Base-by-base conservation (phyloP, 306 rosid species). In the Pyrus pyrifolia region DNA sequence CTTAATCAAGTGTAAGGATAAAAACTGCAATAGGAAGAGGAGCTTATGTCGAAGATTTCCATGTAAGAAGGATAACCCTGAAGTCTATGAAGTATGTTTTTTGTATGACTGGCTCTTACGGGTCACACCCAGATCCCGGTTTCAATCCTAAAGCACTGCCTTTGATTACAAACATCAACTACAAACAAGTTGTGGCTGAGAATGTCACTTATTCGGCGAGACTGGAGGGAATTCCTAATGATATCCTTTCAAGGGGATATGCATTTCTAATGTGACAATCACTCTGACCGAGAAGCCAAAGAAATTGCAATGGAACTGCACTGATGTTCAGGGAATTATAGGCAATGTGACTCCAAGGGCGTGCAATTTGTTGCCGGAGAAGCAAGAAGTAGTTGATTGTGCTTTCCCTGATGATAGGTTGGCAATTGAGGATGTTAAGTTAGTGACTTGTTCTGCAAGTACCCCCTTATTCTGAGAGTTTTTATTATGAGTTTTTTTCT, bases 81-180 rank as follows among this genome's bases (percentile, higher is more conserved):
- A 74, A 70, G 10, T 83, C 89, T 17, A 90, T 88, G 91, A 90
- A 88, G 44, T 92, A 86, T 60, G 96, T 85, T 10, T 88, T 90
- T 67, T 87, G 87, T 89, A 88, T 90, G 83, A 85, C 88, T 1
- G 91, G 96, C 0, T 1, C 81, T 40, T 91, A 93, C 72, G 83
- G 87, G 2, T 72, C 84, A 45, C 51, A 45, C 51, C 49, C 5
- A 1, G 55, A 49, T 18, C 21, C 23, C 1, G 70, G 67, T 0
- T 91, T 59, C 72, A 80, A 89, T 44, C 93, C 91, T 3, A 82
- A 74, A 6, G 98, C 96, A n/a, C 9, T 89, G 42, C 96, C 98
- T 1, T 31, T 33, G 8, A 83, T 93, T 19, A 68, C 21, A 9
- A 67, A 76, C 68, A 90, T 93, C 33, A 85, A 88, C 75, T 90